Conservation (phyloP, 2,329 filamentous ascomycete genomes). For the Penicillium sclerotiorum region DNA sequence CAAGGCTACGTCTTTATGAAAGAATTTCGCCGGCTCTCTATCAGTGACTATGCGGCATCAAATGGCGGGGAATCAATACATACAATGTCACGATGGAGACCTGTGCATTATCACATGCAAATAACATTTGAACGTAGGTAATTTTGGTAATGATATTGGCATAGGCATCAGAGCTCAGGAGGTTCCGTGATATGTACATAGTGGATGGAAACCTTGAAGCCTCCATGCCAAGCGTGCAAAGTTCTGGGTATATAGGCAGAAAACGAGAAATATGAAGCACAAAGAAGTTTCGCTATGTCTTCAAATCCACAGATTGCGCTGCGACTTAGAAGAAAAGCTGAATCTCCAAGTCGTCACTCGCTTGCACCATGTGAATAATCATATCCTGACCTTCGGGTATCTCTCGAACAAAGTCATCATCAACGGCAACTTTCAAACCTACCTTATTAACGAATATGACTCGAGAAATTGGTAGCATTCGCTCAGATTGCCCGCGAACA, state of each 20-base stretch:
- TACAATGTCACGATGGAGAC: too few species aligned
- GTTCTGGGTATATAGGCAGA: too few species aligned
- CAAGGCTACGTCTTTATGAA: background rate
- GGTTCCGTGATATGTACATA: too few species aligned
- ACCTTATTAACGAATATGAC: constrained; percentile 70
- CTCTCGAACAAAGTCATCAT: constrained; percentile 81
- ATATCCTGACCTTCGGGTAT: constrained; percentile 86
- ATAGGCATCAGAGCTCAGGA: too few species aligned
- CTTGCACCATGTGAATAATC: constrained; percentile 41
- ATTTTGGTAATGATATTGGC: too few species aligned
- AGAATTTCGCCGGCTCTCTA: background rate
- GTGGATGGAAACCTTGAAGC: too few species aligned
- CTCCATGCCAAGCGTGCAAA: too few species aligned
- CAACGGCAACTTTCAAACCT: constrained; percentile 77
- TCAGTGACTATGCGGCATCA: background rate
- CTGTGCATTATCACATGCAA: too few species aligned
- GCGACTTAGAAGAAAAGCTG: background rate
- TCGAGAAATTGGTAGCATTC: constrained; percentile 63
- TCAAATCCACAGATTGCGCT: background rate
- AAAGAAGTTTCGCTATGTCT: background rate
- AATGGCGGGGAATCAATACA: too few species aligned
- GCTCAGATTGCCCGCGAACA: constrained; percentile 68
- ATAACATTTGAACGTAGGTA: too few species aligned
- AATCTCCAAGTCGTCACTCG: background rate
- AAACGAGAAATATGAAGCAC: too few species aligned